Percentiles rank a stretch among this genome's conserved stretches.
Evolutionary conservation across 2,329 filamentous ascomycete genomes (phyloP).

Genomic region (Plectosphaerella cucumerina): DNA sequence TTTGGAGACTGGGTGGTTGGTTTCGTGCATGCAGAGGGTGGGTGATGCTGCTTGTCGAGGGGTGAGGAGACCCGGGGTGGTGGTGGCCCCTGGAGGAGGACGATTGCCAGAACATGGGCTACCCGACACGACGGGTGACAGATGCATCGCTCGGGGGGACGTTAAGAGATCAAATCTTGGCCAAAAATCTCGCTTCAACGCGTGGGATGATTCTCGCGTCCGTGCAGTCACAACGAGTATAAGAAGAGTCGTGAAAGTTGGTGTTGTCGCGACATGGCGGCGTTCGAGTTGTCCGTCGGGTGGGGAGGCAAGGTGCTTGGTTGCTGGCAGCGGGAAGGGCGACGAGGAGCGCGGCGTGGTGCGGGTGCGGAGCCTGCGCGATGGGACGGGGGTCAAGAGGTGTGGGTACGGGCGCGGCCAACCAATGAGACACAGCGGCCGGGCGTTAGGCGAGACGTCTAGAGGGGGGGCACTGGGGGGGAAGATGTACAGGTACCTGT

Average conservation of each 20-base stretch:
- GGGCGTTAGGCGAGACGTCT: background rate
- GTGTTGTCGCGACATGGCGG: slow-evolving; percentile 22
- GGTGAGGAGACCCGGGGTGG: no score
- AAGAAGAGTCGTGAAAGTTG: slow-evolving; percentile 50
- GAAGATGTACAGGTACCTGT: slow-evolving; percentile 1
- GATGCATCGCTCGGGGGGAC: background rate
- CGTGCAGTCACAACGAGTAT: slow-evolving; percentile 59
- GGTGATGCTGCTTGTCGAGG: no score
- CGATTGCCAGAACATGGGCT: slow-evolving; percentile 2
- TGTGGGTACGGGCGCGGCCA: slow-evolving; percentile 2
- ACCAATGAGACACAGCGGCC: slow-evolving; percentile 6
- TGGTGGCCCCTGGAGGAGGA: no score
- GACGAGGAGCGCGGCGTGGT: slow-evolving; percentile 20
- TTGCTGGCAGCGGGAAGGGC: slow-evolving; percentile 23
- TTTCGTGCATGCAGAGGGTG: no score
- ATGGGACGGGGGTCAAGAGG: slow-evolving; percentile 10
- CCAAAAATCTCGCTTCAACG: slow-evolving; percentile 22
- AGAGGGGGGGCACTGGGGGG: no score
- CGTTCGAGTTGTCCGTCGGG: slow-evolving; percentile 24
- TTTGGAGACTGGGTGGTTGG: no score
- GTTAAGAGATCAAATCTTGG: slow-evolving; percentile 8
- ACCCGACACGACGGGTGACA: slow-evolving; percentile 1
- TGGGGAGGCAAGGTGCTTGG: slow-evolving; percentile 18
- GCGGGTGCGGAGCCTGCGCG: background rate
- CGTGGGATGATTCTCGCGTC: slow-evolving; percentile 32